phyloP scores from a whole-genome alignment of 2,329 filamentous ascomycete genomes.

The Aureobasidium sp. region DNA sequence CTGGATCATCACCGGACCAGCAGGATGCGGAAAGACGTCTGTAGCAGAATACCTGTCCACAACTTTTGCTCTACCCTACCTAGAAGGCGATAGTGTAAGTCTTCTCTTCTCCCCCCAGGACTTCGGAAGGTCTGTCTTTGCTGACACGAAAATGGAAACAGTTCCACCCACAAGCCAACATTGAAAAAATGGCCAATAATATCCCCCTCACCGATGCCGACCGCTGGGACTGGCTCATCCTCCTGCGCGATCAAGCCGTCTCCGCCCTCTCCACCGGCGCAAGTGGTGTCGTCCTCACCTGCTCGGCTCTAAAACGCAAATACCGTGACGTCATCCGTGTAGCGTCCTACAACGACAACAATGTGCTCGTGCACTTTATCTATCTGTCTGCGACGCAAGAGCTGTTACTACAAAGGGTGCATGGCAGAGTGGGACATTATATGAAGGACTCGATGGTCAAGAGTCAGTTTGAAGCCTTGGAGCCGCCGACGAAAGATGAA shows the following conservation, averaged over 20 bases:
- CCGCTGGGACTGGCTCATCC: constrained; percentile 88
- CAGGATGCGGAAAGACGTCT: constrained; percentile 47
- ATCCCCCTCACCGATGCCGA: constrained; percentile 84
- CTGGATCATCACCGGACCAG: constrained; percentile 45
- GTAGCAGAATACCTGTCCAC: constrained; percentile 40
- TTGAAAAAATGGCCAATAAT: constrained; percentile 79
- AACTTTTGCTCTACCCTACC: constrained; percentile 37
- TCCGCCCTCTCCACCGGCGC: constrained; percentile 23
- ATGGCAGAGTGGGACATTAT: constrained; percentile 71
- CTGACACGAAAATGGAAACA: constrained; percentile 17
- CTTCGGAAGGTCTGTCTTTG: neutral
- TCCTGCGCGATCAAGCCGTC: constrained; percentile 39
- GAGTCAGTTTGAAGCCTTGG: constrained; percentile 82
- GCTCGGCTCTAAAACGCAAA: constrained; percentile 91
- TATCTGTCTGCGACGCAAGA: constrained; percentile 75
- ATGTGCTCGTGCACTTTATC: constrained; percentile 68
- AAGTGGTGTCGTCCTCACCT: constrained; percentile 78
- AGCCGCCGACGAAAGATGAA: constrained; percentile 60
- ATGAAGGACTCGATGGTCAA: constrained; percentile 95
- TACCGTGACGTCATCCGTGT: constrained; percentile 66
- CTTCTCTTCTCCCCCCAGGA: no score
- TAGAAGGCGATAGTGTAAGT: constrained; percentile 45
- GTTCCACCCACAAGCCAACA: constrained; percentile 44
- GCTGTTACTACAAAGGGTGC: constrained; percentile 67
- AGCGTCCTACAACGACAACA: constrained; percentile 38